These are phyloP conservation scores for Solanum chacoense DNA, from an alignment of 305 asterid species.

Conservation along the genomic window DNA sequence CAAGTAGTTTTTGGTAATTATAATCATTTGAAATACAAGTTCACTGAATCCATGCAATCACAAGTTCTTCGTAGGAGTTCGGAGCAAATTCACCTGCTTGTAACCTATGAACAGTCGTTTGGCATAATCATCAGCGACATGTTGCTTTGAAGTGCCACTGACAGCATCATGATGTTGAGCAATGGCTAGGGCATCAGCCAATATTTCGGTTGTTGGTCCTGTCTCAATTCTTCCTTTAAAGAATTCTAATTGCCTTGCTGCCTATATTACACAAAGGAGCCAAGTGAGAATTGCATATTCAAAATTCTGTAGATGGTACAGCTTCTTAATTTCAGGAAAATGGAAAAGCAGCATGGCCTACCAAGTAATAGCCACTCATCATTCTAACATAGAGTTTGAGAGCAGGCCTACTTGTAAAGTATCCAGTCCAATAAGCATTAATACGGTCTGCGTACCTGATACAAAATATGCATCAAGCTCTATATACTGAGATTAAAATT, in stretches of 20 bases:
- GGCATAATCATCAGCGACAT: slow-evolving; percentile 74
- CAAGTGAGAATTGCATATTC: slow-evolving; percentile 8
- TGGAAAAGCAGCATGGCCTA: slow-evolving; percentile 21
- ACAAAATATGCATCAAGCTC: slow-evolving; percentile 7
- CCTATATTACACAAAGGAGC: slow-evolving; percentile 36
- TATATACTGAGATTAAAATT: background rate
- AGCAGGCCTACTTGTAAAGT: slow-evolving; percentile 86
- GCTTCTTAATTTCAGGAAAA: slow-evolving; percentile 1
- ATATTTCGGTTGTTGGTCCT: slow-evolving; percentile 54
- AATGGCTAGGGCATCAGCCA: slow-evolving; percentile 68
- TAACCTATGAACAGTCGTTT: slow-evolving; percentile 73
- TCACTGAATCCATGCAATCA: background rate
- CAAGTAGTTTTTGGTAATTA: slow-evolving; percentile 12
- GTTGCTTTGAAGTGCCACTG: slow-evolving; percentile 72
- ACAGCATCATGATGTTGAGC: slow-evolving; percentile 94
- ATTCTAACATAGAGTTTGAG: slow-evolving; percentile 71
- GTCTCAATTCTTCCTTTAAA: slow-evolving; percentile 46
- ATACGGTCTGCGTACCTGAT: slow-evolving; percentile 83
- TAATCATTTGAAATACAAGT: background rate
- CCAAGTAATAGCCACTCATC: slow-evolving; percentile 92
- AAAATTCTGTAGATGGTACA: background rate
- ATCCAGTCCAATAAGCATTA: slow-evolving; percentile 97
- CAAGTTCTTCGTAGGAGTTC: background rate
- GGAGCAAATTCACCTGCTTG: slow-evolving; percentile 41
- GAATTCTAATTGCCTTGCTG: slow-evolving; percentile 68